phyloP scores from a whole-genome alignment of 306 rosid species.

The Glycyrrhiza uralensis region DNA sequence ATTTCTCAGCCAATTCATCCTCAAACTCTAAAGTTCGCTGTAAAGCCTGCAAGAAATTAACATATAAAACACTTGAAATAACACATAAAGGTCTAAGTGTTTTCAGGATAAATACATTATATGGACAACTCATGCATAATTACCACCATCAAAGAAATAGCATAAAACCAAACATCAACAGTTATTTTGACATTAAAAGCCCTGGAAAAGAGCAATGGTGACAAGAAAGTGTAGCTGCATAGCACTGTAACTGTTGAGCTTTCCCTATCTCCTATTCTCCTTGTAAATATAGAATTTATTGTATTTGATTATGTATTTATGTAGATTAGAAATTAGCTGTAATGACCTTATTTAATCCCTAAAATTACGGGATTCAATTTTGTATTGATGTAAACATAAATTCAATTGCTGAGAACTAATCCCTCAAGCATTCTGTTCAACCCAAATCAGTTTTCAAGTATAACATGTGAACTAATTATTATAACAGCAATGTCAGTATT shows the following conservation, averaged over 20 bases:
- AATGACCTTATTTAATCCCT: neutral
- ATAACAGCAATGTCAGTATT: slow-evolving; percentile 6
- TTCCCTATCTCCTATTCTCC: neutral
- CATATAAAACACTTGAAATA: slow-evolving; percentile 27
- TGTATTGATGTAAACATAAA: neutral
- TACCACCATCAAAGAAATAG: neutral
- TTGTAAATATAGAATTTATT: neutral
- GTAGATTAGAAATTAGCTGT: neutral
- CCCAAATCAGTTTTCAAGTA: neutral
- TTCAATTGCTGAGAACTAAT: neutral
- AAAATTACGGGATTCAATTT: neutral
- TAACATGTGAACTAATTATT: neutral
- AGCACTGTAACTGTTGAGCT: neutral
- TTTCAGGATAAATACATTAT: slow-evolving; percentile 5
- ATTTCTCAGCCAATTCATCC: slow-evolving; percentile 97
- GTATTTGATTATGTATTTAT: neutral
- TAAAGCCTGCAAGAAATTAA: slow-evolving; percentile 65
- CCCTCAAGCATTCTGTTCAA: neutral
- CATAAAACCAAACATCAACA: neutral
- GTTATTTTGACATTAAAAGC: neutral
- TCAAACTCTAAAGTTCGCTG: slow-evolving; percentile 97
- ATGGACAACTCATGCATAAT: neutral
- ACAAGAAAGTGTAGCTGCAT: neutral
- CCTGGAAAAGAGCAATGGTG: neutral
- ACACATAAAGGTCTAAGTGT: slow-evolving; percentile 7